Evolutionary conservation across 2,329 filamentous ascomycete species (phyloP), one percentile per base, ranked within the genome.

Genomic region (Onygenales sp.): DNA sequence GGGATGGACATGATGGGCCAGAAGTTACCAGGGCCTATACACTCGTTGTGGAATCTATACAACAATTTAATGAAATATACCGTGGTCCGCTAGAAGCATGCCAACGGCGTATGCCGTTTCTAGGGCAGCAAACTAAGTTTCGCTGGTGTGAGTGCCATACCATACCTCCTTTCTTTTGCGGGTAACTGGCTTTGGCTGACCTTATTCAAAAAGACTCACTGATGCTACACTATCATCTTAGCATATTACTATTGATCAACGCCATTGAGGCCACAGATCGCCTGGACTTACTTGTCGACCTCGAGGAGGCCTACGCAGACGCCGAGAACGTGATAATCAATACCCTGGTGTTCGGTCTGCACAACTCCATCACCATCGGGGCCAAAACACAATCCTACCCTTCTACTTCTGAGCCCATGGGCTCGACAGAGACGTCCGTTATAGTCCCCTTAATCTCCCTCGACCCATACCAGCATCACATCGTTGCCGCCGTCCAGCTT

Each of bases 401-500:
- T 10, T 43, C 49, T 21, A 40, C 33, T 14, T 40, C 34, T 36
- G 21, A 27, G 21, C 21, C 21, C 17, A 5, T 49, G 6, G 14
- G 47, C n/a, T 7, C 51, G 51, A 8, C 27, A 42, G 14, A 27
- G 11, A 27, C 21, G 3, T 43, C 56, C 48, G 54, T 55, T 21
- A 52, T 56, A 2, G 56, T 61, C n/a, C 63, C 63, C 8, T 56
- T 67, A 7, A 52, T 66, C 45, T 60, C 62, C 10, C 60, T 67
- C 39, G 63, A 67, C 39, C 65, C 63, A 10, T 66, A 66, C 52
- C 65, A 63, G 11, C 62, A 66, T 47, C 61, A 66, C 42, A 54
- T 67, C 7, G 61, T 67, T 45, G 64, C 63, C 3, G 62, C 52
- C 5, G 58, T 65, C n/a, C 62, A 61, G 46, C 56, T 66, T 3